These are phyloP conservation scores for Colletotrichum chlorophyti DNA, from an alignment of 2,329 filamentous ascomycete species.

Conservation along the genomic window DNA sequence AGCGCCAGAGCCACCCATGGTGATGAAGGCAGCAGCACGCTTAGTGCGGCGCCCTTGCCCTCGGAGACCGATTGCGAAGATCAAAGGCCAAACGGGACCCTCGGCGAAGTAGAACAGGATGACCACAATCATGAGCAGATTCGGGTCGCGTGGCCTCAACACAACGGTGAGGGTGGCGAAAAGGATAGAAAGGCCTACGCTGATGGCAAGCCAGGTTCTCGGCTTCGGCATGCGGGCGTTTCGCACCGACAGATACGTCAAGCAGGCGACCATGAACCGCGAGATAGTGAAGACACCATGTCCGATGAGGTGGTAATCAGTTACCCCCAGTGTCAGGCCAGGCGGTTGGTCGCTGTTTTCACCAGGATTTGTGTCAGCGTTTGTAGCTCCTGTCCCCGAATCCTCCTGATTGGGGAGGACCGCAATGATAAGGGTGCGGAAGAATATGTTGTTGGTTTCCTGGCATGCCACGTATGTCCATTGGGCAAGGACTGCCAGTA, in stretches of 20 bases:
- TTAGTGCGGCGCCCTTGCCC: constrained; percentile 84
- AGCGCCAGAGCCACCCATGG: constrained; percentile 77
- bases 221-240: constrained; percentile 65
- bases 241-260: constrained; percentile 65
- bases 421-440: constrained; percentile 56
- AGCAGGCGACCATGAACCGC: constrained; percentile 70
- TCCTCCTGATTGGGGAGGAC: constrained; percentile 39
- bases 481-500: constrained; percentile 76
- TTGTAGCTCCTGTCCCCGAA: constrained; percentile 32
- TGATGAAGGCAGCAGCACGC: constrained; percentile 77
- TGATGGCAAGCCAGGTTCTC: constrained; percentile 71
- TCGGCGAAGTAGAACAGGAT: constrained; percentile 81
- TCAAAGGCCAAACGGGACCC: constrained; percentile 81
- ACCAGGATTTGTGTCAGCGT: constrained; percentile 50
- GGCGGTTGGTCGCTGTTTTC: constrained; percentile 43
- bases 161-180: constrained; percentile 56
- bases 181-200: constrained; percentile 67
- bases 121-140: constrained; percentile 65
- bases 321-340: constrained; percentile 59
- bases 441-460: constrained; percentile 68
- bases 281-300: constrained; percentile 77
- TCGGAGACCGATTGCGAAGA: constrained; percentile 80
- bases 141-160: constrained; percentile 50
- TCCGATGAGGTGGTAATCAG: constrained; percentile 74
- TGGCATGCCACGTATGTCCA: constrained; percentile 83